Evolutionary conservation across 2,329 filamentous ascomycete species (phyloP), one percentile per base, ranked within the genome.

Genomic region (Didymella segeticola): DNA sequence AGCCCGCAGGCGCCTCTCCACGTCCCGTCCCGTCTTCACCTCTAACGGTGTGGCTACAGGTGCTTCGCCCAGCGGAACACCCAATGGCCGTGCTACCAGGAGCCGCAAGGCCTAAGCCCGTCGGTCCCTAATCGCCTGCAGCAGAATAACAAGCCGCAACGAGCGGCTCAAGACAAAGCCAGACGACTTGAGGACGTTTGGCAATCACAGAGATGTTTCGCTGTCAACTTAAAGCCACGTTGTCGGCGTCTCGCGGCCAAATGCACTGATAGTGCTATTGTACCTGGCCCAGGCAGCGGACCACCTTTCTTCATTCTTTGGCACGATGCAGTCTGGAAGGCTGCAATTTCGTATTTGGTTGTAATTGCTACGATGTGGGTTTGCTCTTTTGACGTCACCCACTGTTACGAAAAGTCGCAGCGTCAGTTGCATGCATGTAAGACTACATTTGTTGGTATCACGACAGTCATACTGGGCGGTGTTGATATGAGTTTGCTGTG

Each of bases 101-200:
- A 89, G 86, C 63, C 85, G 88, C 70, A 90, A 90, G 82, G 88
- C 88, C 51, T 88, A 86, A 75, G 27, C 36, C 25, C n/a, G 45
- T 22, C 23, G 10, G 22, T 10, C 17, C 23, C 19, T 27, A n/a
- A 29, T 9, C 25, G 12, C 12, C 15, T 31, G 20, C 29, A 33
- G 37, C 38, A 39, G 15, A 39, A 12, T 5, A 20, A 20, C 20
- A 20, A 25, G 23, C 42, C 15, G 30, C 22, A 27, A 22, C 15
- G 8, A 36, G 30, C 20, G 30, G 14, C 9, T 15, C 14, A 15
- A n/a, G 17, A 17, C 3, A 22, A 3, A 17, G 11, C 36, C 9
- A 22, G 5, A 38, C 8, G 6, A 6, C 6, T 15, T n/a, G 39
- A 31, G n/a, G 36, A 12, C 20, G 19, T 23, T 30, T 10, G 19